Conservation (phyloP, 495 filamentous ascomycete species). For the Lepraria neglecta region DNA sequence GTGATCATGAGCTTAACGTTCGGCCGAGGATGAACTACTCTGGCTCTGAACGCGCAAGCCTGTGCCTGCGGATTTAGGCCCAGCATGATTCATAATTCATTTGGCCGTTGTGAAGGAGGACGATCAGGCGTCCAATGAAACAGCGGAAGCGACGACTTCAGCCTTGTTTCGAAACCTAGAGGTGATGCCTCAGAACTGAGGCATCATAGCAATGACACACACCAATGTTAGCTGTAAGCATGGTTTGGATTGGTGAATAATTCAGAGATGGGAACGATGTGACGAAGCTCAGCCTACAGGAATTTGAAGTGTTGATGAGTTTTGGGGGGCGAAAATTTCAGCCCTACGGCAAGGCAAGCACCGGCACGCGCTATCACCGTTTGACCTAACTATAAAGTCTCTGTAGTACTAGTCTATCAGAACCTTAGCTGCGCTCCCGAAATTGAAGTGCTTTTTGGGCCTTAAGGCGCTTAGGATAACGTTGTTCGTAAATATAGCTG, state of each 20-base stretch:
- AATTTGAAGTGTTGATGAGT: not conserved
- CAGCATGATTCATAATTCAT: not conserved
- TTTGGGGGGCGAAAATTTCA: too few species aligned
- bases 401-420: too few species aligned
- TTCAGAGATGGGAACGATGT: not conserved
- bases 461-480: too few species aligned
- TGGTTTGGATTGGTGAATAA: not conserved
- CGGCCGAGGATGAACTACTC: not conserved
- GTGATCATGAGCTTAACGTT: not conserved
- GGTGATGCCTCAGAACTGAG: conserved; percentile 11
- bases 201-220: not conserved
- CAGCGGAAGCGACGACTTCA: not conserved
- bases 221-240: not conserved
- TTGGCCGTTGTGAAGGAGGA: not conserved
- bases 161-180: conserved; percentile 4
- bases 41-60: not conserved
- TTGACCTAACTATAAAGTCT: too few species aligned
- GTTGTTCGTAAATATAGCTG: too few species aligned
- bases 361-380: too few species aligned
- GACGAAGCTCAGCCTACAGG: not conserved
- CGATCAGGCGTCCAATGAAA: conserved; percentile 23
- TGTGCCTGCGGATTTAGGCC: conserved; percentile 11
- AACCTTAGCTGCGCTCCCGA: too few species aligned
- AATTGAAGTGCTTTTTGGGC: too few species aligned
- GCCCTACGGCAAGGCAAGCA: too few species aligned